Evolutionary conservation across 768 basidiomycete genomes (phyloP), one percentile per base, ranked within the genome.

Genomic region (Tylopilus sp.): DNA sequence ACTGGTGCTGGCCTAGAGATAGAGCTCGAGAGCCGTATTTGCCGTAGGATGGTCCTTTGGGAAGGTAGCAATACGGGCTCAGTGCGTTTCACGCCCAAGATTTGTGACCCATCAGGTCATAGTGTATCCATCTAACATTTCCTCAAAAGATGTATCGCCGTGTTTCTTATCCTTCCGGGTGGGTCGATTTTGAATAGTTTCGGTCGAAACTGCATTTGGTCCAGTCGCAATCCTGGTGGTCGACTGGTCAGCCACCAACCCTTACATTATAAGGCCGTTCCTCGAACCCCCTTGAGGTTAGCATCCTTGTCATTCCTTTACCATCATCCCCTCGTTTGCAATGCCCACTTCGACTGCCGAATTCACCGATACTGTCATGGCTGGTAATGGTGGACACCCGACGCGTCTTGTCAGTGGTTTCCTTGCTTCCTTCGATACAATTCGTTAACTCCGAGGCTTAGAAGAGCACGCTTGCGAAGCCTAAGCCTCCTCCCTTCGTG

Each of bases 401-500:
- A 5, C 30, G 4, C n/a, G 21, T 8, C 17, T 9, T 31, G 57
- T 59, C 48, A 22, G 58, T 48, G 18, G 18, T 30, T 22, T 23
- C 7, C 4, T 3, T 35, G 9, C 13, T 41, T 7, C 10, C 6
- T 20, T 18, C 3, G 8, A 25, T 23, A 13, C 1, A 22, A 13
- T 3, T 31, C 33, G 15, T 9, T 33, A 4, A 51, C 22, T 5
- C 18, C 5, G 13, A 4, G 12, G 17, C 4, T 6, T 30, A 54
- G 55, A 11, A 7, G 35, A 38, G 51, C 49, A 8, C 11, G 28
- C 31, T 23, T 50, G 22, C 30, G 17, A 35, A 8, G 6, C 15
- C 18, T 1, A 56, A 9, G n/a, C 33, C 33, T 35, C 33, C 33
- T 35, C 48, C 52, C 5, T 62, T 62, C 17, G 57, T 59, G 20